phyloP scores from a whole-genome alignment of 306 rosid species.

The Vicia faba region DNA sequence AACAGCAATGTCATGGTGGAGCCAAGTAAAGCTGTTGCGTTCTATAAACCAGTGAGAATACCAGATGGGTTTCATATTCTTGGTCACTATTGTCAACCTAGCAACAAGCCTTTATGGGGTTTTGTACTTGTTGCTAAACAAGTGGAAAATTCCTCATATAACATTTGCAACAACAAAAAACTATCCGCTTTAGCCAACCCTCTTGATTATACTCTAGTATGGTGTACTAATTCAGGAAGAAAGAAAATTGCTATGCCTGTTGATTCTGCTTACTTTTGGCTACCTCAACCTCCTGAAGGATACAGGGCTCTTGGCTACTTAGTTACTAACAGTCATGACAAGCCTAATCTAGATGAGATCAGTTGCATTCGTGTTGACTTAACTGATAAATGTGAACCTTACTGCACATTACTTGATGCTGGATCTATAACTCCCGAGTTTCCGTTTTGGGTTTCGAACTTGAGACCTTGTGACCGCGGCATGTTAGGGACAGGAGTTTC shows the following conservation, averaged over 20 bases:
- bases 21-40: constrained; percentile 51
- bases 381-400: constrained; percentile 65
- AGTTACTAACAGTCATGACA: constrained; percentile 59
- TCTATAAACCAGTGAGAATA: constrained; percentile 68
- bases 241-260: constrained; percentile 40
- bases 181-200: constrained; percentile 65
- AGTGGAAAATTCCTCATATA: constrained; percentile 41
- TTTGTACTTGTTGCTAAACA: constrained; percentile 76
- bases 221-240: constrained; percentile 63
- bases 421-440: constrained; percentile 33
- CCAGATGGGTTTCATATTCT: constrained; percentile 74
- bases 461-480: constrained; percentile 66
- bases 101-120: constrained; percentile 61
- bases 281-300: constrained; percentile 81
- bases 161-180: constrained; percentile 30
- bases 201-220: constrained; percentile 63
- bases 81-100: constrained; percentile 80
- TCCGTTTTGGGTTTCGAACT: constrained; percentile 65
- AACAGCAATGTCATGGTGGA: constrained; percentile 43
- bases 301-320: constrained; percentile 73
- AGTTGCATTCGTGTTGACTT: constrained; percentile 79
- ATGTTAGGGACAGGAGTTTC: constrained; percentile 70
- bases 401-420: constrained; percentile 48
- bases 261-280: constrained; percentile 72
- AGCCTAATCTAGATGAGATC: constrained; percentile 72